phyloP scores from a whole-genome alignment of 257 asterid species.

The Penstemon davidsonii region DNA sequence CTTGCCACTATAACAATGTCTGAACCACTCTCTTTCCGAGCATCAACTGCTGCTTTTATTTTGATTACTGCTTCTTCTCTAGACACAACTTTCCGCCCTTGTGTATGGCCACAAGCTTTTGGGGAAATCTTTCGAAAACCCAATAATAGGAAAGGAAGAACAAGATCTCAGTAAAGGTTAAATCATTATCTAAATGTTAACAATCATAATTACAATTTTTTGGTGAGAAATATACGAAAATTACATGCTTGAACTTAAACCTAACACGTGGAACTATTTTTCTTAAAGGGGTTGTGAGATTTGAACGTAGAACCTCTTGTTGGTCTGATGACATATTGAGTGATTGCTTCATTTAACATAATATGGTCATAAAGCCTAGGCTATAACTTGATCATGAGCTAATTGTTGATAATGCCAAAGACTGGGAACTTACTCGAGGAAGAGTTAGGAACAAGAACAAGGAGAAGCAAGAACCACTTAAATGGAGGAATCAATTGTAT shows the following conservation, averaged over 20 bases:
- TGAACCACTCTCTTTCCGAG: conserved; percentile 83
- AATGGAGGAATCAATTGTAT: conserved; percentile 10
- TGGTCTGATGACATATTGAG: no score
- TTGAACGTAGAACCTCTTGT: no score
- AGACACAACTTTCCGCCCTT: conserved; percentile 79
- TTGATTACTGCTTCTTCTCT: conserved; percentile 87
- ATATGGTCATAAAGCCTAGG: no score
- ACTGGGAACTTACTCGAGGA: conserved; percentile 14
- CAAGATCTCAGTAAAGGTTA: conserved; percentile 5
- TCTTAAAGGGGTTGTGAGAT: no score
- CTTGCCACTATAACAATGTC: conserved; percentile 96
- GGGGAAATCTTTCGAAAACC: conserved; percentile 67
- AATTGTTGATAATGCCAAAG: background rate
- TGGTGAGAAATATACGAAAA: conserved; percentile 5
- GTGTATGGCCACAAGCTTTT: conserved; percentile 97
- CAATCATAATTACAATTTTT: background rate
- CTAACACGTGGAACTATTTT: no score
- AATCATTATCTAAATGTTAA: conserved; percentile 1
- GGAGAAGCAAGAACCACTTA: conserved; percentile 16
- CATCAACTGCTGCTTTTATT: conserved; percentile 89
- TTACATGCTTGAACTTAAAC: background rate
- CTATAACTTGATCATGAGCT: no score
- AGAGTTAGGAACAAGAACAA: conserved; percentile 9
- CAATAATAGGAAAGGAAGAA: conserved; percentile 16
- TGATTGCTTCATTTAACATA: no score